Evolutionary conservation across 768 basidiomycete genomes (phyloP).

Genomic region (Agaricus blazei): DNA sequence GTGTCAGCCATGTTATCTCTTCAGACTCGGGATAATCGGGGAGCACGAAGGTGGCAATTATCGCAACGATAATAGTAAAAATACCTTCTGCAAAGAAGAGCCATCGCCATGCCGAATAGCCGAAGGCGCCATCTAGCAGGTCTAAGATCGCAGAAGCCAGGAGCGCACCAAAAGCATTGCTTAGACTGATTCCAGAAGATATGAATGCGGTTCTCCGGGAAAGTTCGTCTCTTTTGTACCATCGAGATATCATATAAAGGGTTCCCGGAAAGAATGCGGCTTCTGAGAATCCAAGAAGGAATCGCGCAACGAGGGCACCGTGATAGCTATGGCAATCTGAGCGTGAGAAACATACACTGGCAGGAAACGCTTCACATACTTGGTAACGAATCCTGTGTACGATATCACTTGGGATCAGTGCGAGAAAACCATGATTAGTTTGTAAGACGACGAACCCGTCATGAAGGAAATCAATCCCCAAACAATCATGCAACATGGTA

Average conservation of each 20-base stretch:
- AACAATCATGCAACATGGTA: slow-evolving; percentile 56
- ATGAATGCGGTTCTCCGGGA: slow-evolving; percentile 65
- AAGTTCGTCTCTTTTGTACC: slow-evolving; percentile 72
- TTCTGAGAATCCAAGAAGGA: slow-evolving; percentile 70
- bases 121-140: slow-evolving; percentile 63
- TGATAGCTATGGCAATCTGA: slow-evolving; percentile 38
- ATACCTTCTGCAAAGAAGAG: slow-evolving; percentile 66
- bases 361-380: slow-evolving; percentile 17
- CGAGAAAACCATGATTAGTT: not conserved
- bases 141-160: slow-evolving; percentile 76
- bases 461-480: slow-evolving; percentile 57
- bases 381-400: slow-evolving; percentile 34
- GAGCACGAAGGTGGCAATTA: slow-evolving; percentile 55
- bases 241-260: slow-evolving; percentile 57
- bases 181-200: slow-evolving; percentile 67
- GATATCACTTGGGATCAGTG: not conserved
- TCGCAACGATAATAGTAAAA: slow-evolving; percentile 44
- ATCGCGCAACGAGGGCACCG: slow-evolving; percentile 62
- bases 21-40: slow-evolving; percentile 66
- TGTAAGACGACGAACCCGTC: slow-evolving; percentile 31
- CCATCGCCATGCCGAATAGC: slow-evolving; percentile 75
- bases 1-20: slow-evolving; percentile 48
- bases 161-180: slow-evolving; percentile 78
- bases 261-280: slow-evolving; percentile 71
- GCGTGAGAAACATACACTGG: not conserved